Base-by-base conservation (phyloP, 2,329 filamentous ascomycete genomes). In the Nemania sp. region DNA sequence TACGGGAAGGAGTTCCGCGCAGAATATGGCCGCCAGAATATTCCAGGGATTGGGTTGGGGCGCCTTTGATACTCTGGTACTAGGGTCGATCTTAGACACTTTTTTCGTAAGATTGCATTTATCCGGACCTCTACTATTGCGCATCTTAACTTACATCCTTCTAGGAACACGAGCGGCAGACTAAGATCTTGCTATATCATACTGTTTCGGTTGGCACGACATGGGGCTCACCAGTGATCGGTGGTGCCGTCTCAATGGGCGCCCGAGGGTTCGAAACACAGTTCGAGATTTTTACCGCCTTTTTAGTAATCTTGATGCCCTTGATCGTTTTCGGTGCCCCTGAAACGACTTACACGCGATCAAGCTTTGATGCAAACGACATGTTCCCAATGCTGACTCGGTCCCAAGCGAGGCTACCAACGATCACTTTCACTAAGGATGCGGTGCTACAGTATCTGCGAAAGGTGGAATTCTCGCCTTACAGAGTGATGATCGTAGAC, bases 21-120 rank as follows among this genome's bases (percentile, higher is more conserved):
- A 84, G 63, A 84, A 83, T 72, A 83, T 88, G 82, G 82, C 81
- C 0, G 84, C 86, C 2, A 81, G 87, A 10, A 73, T 87, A 20
- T 80, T 89, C 38, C 86, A 89, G 73, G 87, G 86, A 0, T 63
- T 89, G 0, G 87, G 84, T n/a, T 88, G 87, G 85, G 87, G 87
- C 5, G 83, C 84, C 11, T 87, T 89, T 67, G 87, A 89, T 70
- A 83, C 82, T 5, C 76, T 89, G 45, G 79, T 87, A 32, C 77
- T 85, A 35, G 82, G 81, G 1, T 85, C 84, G 1, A 85, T 89
- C 56, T 82, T 86, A 54, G 87, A 89, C 70, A 85, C 85, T 1
- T 89, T 83, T 74, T 89, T 87, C 73, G 86, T 88, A 75, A 20
- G 67, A 20, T 18, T 38, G 26, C 45, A 51, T 58, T 62, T 51